Evolutionary conservation across 2,329 filamentous ascomycete genomes (phyloP), one percentile per base, ranked within the genome.

Genomic region (Botrytis sinoallii): DNA sequence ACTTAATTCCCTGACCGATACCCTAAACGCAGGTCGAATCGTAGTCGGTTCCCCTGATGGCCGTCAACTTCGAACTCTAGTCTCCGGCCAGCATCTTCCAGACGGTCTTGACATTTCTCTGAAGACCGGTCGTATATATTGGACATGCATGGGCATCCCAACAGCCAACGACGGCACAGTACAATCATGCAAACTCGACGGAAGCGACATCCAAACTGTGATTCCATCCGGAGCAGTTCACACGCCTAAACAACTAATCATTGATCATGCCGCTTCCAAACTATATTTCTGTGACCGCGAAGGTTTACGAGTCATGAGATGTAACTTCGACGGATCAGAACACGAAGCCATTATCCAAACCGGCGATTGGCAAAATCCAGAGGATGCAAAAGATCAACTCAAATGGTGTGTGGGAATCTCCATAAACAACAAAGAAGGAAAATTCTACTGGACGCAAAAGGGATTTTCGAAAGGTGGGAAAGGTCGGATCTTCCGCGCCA

Each of bases 391-490:
- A 0, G 73, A 79, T 69, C 69, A 78, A 38, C 46, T 65, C 12
- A 79, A 82, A 6, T 89, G 87, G 87, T 88, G 86, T 72, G 88
- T 90, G 14, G 88, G 89, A 1, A 83, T 91, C 57, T 79, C 85
- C 0, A 82, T 90, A 0, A 84, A 84, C 4, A 80, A 81, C 0
- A 74, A 79, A 0, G 80, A 81, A 1, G 83, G 84, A 22, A 83
- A 84, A 60, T 82, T 90, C 64, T 90, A 87, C 82, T 91, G 88
- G 88, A 88, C 86, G 0, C 88, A 90, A 70, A 90, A 90, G 77
- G 88, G 89, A 0, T 81, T 83, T 0, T 83, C 84, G 4, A 90
- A 90, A 78, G 84, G 82, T 0, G 81, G 80, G 1, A 78, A 83
- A 59, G 89, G 89, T 0, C 83, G 85, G 5, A 88, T 91, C 61